Evolutionary conservation across 352 stramenopile species (phyloP).

Genomic region (Globisporangium lucens): DNA sequence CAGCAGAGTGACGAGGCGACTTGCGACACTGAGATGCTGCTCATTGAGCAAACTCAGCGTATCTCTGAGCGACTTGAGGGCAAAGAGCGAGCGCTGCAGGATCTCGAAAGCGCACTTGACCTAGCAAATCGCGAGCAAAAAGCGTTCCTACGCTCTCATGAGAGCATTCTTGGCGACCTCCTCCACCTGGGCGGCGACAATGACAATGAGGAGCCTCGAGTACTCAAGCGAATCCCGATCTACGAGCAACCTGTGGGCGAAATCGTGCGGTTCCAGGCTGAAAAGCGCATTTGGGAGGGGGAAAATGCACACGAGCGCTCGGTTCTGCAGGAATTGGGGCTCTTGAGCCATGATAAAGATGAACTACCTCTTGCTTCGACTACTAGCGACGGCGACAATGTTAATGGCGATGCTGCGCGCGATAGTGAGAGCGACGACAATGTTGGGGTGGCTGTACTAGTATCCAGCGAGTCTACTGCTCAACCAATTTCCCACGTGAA

Average conservation of each 20-base stretch:
- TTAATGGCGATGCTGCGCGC: neutral
- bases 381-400: neutral
- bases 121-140: neutral
- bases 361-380: neutral
- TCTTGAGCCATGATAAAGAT: constrained; percentile 12
- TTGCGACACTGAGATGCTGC: neutral
- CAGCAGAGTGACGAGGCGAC: neutral
- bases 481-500: constrained; percentile 1
- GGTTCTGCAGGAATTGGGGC: constrained; percentile 17
- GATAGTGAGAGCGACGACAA: neutral
- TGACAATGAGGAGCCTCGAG: neutral
- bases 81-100: neutral
- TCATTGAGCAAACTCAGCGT: constrained; percentile 3
- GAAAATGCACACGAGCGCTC: constrained; percentile 18
- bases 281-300: constrained; percentile 11
- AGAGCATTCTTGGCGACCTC: neutral
- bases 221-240: constrained; percentile 4
- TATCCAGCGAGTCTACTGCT: neutral
- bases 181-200: neutral
- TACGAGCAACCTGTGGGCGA: constrained; percentile 10
- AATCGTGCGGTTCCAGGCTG: neutral
- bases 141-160: neutral
- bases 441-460: neutral
- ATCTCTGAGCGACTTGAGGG: neutral
- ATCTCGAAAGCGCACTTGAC: neutral